Evolutionary conservation across 805 yeast species (phyloP).

Genomic region (Starmerella bombicola): DNA sequence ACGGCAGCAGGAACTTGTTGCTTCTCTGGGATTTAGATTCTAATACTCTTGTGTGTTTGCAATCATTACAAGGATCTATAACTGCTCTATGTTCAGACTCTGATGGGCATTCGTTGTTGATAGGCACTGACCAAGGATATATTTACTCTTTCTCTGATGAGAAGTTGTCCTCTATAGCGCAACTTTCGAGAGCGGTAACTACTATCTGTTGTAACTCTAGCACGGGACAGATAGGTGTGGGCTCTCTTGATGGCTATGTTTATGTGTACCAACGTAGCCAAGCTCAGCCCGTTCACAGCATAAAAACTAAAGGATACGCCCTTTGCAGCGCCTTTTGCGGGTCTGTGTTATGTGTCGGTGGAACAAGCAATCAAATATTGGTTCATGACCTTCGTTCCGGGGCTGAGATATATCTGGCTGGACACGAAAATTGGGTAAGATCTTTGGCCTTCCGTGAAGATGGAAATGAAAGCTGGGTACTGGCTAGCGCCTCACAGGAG

Average conservation of each 20-base stretch:
- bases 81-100: neutral
- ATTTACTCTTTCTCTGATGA: neutral
- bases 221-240: slow-evolving; percentile 32
- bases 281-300: slow-evolving; percentile 11
- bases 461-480: slow-evolving; percentile 38
- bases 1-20: slow-evolving; percentile 10
- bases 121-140: slow-evolving; percentile 14
- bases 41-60: neutral
- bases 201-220: neutral
- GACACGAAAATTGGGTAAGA: slow-evolving; percentile 96
- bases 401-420: slow-evolving; percentile 37
- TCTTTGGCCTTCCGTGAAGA: slow-evolving; percentile 48
- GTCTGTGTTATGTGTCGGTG: slow-evolving; percentile 27
- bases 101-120: neutral
- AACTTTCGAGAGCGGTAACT: slow-evolving; percentile 4
- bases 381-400: slow-evolving; percentile 30
- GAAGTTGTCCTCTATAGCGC: neutral
- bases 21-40: slow-evolving; percentile 5
- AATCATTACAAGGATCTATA: slow-evolving; percentile 7
- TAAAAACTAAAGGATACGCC: slow-evolving; percentile 23
- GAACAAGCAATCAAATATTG: slow-evolving; percentile 35
- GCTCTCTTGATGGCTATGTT: slow-evolving; percentile 54
- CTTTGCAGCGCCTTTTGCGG: slow-evolving; percentile 20
- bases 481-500: slow-evolving; percentile 91
- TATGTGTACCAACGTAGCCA: slow-evolving; percentile 41